Conservation (phyloP, 1,284 basidiomycete species). For the Trichosporon ovoides region DNA sequence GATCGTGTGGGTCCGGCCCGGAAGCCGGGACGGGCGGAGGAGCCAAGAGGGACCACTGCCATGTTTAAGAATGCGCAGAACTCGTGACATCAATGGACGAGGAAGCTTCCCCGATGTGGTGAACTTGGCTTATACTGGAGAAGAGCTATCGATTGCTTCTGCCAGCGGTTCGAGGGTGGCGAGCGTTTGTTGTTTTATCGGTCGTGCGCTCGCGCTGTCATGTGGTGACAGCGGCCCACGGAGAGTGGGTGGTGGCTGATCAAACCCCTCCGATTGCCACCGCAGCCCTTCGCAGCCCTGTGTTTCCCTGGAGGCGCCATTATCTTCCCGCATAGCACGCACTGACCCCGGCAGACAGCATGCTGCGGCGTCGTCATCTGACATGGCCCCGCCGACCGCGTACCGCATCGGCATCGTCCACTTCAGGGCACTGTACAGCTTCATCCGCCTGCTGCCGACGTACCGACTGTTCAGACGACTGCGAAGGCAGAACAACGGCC, state of each 20-base stretch:
- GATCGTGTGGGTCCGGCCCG: background rate
- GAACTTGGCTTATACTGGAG: too few species aligned
- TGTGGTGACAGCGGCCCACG: background rate
- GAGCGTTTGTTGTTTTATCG: background rate
- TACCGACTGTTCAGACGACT: slow-evolving; percentile 40
- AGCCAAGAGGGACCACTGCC: too few species aligned
- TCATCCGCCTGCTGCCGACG: slow-evolving; percentile 41
- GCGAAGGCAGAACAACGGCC: slow-evolving; percentile 37
- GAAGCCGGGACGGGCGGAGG: background rate
- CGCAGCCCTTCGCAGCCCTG: background rate
- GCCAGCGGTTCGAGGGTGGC: too few species aligned
- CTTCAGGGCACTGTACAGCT: slow-evolving; percentile 42
- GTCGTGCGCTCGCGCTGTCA: background rate
- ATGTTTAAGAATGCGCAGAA: too few species aligned
- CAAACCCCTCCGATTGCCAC: background rate
- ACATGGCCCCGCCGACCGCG: slow-evolving; percentile 35
- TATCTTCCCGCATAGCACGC: slow-evolving; percentile 10
- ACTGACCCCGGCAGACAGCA: background rate
- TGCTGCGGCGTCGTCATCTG: slow-evolving; percentile 18
- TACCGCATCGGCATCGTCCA: slow-evolving; percentile 45
- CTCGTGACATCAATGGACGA: too few species aligned
- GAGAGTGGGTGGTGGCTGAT: background rate
- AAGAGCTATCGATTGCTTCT: too few species aligned
- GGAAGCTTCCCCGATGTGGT: too few species aligned
- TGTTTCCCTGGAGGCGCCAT: background rate